A percentile compares a stretch with the other conserved stretches of the same genome.
phyloP scores from a whole-genome alignment of 2,329 filamentous ascomycete species.

The Phyllosticta citriasiana region DNA sequence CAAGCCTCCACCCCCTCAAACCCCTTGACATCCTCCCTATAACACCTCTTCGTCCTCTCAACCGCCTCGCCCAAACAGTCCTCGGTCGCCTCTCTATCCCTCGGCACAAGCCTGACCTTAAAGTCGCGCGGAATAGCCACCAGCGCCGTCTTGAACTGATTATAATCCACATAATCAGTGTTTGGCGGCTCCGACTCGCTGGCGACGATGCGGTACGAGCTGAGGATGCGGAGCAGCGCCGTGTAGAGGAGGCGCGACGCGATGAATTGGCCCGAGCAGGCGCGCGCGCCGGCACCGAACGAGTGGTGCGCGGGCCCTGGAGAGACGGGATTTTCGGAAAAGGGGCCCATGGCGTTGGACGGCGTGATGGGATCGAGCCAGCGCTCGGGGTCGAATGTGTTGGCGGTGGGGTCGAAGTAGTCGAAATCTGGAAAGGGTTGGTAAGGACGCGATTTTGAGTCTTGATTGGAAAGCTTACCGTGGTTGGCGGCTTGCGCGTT shows the following conservation, averaged over 20 bases:
- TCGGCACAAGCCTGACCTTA: conserved; percentile 46
- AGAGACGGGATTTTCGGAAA: conserved; percentile 20
- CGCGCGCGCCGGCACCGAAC: conserved; percentile 43
- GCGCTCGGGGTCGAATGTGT: conserved; percentile 40
- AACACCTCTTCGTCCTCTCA: conserved; percentile 38
- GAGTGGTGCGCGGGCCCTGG: conserved; percentile 32
- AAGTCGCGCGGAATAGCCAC: conserved; percentile 52
- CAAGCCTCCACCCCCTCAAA: background rate
- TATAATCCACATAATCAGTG: conserved; percentile 54
- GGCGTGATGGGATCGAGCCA: conserved; percentile 32
- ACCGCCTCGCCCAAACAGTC: conserved; percentile 36
- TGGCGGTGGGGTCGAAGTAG: conserved; percentile 39
- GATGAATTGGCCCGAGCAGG: conserved; percentile 43
- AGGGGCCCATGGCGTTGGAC: conserved; percentile 14
- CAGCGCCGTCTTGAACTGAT: conserved; percentile 48
- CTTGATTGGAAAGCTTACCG: conserved; percentile 22
- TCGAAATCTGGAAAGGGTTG: conserved; percentile 29
- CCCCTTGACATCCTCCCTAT: conserved; percentile 28
- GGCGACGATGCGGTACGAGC: conserved; percentile 41
- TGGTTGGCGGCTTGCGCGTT: conserved; percentile 48
- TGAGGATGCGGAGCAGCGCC: conserved; percentile 40
- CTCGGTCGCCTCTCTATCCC: conserved; percentile 31
- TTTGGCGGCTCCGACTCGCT: conserved; percentile 43
- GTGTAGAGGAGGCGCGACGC: conserved; percentile 41
- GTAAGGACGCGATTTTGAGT: background rate